Evolutionary conservation across 2,329 filamentous ascomycete species (phyloP).

Genomic region (Fonsecaea multimorphosa): DNA sequence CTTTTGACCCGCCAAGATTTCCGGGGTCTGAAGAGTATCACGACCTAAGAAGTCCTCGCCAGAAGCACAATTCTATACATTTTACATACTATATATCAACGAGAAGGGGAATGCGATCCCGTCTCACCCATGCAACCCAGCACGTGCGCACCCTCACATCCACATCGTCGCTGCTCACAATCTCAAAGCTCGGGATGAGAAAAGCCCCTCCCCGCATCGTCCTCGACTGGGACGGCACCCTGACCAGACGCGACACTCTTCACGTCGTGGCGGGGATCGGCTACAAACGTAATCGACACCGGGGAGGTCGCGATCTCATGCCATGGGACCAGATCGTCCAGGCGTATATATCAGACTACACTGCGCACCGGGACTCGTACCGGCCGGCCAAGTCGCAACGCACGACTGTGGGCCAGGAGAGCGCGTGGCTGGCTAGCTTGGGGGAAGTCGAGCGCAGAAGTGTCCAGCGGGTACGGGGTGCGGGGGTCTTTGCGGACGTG

Average conservation of each 20-base stretch:
- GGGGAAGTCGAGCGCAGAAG: not conserved
- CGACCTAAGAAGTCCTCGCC: no score
- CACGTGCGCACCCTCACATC: no score
- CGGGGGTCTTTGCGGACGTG: not conserved
- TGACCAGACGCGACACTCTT: not conserved
- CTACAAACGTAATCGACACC: not conserved
- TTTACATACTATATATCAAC: no score
- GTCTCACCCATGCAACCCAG: no score
- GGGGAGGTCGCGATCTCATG: not conserved
- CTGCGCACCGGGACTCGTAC: not conserved
- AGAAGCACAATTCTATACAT: no score
- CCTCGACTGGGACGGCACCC: slow-evolving; percentile 1
- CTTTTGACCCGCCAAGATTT: no score
- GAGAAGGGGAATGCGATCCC: no score
- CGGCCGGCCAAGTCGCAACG: not conserved
- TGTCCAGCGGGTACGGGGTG: not conserved
- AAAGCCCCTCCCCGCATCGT: not conserved
- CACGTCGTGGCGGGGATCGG: not conserved
- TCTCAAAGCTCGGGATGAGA: not conserved
- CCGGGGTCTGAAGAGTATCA: no score
- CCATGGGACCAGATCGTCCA: not conserved
- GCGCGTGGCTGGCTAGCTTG: not conserved
- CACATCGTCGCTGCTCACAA: no score
- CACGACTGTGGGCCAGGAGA: not conserved
- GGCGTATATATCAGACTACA: not conserved